Base-by-base conservation (phyloP, 192 early-diverging fungal species). In the Podila minutissima region DNA sequence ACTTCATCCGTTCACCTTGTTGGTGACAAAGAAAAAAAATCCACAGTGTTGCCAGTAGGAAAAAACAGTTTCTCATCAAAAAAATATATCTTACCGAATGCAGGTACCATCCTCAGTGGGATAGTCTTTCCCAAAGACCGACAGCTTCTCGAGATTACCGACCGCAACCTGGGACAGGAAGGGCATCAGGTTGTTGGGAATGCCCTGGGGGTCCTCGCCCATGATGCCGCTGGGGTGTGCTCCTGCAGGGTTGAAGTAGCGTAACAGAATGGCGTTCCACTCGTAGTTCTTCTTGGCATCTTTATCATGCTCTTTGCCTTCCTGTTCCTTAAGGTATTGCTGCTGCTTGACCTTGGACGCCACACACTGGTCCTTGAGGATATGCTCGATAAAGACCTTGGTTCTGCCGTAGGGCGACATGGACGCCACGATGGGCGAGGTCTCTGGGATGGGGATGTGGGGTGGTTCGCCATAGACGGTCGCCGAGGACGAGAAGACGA, bases 161-260 rank as follows among this genome's bases (percentile, higher is more conserved):
- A 94, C 79, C 3, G 95, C 91, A 5, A 97, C 97, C 76, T 95
- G 93, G 32, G 93, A 89, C 3, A 99, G 85, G 67, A 95, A 91
- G 7, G 97, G 97, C 86, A 99, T 94, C 58, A 99, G 84, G 79
- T 99, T 95, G 67, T 93, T 95, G 60, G 95, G 94, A 60, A 93
- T 90, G 49, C 91, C 91, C 75, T 92, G 91, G 24, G 92, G 92
- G 82, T 97, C 92, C 79, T 99, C 97, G 24, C 97, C 97, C 85
- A 97, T 96, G 50, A 92, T 88, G 38, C 97, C 97, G 29, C 92
- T 88, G 59, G 86, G 90, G 84, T 99, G 94, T 6, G 97, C 97
- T 50, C 97, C 97, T 6, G 93, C 93, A 22, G 97, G 94, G 86
- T 99, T 99, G 66, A 99, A 99, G 84, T 96, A 99, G 76, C 86